Evolutionary conservation across 169 alveolate genomes (phyloP), one percentile per base, ranked within the genome.

Genomic region (Plasmodium fragile): DNA sequence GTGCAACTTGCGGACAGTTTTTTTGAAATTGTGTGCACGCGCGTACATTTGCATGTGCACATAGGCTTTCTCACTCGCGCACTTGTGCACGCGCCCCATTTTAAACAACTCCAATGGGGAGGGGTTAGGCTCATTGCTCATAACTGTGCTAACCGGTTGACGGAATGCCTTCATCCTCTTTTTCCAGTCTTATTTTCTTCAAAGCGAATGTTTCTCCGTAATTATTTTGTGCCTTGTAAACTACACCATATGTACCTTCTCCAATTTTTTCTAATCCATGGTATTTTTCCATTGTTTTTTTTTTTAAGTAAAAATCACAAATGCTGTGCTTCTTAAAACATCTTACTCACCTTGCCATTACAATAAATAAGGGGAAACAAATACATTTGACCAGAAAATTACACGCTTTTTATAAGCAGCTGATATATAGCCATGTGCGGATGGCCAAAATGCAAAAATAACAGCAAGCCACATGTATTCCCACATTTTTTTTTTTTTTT

Each of bases 191-290:
- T 41, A 99, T 99, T 93, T 98, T 99, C 94, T 99, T 99, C 79
- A 99, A 95, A 4, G 99, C 99, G 73, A 97, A 99, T 25, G 98
- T 93, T 72, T 98, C 99, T 0, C 99, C 98, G 73, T 95, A 96
- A 85, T 93, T 96, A 79, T 98, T 73, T 98, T 99, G 92, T 95
- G 98, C 97, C 97, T 99, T 92, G 96, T 99, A 99, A 71, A 99
- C 99, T 39, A 99, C 99, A 45, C 99, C 99, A 96, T 99, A 99
- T 49, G 99, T 99, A 45, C 99, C 99, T 92, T 99, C 99, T 25
- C 99, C 99, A 18, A 99, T 97, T 93, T 99, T 99, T 72, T 98
- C 99, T 82, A 98, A 95, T 93, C 98, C 98, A 94, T 98, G 99
- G 94, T 99, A 99, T 81, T 97, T 96, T 95, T 98, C 99, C 98